Percentiles rank a stretch among this genome's conserved stretches.
These are phyloP conservation scores for Picea abies DNA, from an alignment of 83 land plant genomes.

Conservation along the genomic window DNA sequence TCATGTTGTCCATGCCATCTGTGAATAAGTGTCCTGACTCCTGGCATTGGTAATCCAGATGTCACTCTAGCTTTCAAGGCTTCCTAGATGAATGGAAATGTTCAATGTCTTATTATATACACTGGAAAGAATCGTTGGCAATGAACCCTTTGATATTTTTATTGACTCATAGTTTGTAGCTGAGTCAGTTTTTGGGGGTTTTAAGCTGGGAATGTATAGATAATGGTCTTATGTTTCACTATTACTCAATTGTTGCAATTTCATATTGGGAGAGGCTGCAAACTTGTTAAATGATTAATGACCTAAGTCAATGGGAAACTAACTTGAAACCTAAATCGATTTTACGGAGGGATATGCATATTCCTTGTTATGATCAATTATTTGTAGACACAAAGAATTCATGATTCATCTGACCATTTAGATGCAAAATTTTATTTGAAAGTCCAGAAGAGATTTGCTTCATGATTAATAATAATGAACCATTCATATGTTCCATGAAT, in stretches of 20 bases:
- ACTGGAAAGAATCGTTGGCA: no score
- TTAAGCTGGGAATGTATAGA: neutral
- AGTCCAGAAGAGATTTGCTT: no score
- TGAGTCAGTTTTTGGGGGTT: no score
- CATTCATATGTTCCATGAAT: no score
- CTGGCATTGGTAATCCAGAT: neutral
- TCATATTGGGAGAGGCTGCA: neutral
- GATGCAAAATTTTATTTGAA: no score
- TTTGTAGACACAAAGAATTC: no score
- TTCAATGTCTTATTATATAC: neutral
- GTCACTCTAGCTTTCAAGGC: constrained; percentile 7
- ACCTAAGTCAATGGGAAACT: neutral
- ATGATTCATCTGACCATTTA: no score
- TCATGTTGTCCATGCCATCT: neutral
- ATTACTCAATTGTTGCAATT: neutral
- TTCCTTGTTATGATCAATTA: no score
- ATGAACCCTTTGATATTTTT: no score
- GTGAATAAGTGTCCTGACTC: neutral
- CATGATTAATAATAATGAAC: no score
- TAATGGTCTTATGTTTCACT: neutral
- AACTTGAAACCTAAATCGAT: neutral
- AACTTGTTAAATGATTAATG: neutral
- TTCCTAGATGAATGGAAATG: neutral
- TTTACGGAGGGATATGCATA: no score
- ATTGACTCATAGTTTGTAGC: no score